A percentile compares a stretch with the other conserved stretches of the same genome.
Evolutionary conservation across 2,329 filamentous ascomycete genomes (phyloP).

Genomic region (Arachnopeziza araneosa): DNA sequence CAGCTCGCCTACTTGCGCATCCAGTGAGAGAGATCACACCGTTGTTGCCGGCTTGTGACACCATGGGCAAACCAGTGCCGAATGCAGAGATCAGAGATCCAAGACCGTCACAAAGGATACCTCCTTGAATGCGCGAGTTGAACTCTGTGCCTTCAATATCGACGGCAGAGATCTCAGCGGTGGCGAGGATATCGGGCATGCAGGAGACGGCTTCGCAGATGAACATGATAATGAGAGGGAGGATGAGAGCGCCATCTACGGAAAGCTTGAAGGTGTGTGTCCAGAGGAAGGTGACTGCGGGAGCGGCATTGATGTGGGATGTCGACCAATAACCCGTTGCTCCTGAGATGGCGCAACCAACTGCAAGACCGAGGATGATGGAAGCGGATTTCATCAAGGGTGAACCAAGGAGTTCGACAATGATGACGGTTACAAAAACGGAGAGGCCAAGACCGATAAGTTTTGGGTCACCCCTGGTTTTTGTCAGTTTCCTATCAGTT

Average conservation of each 20-base stretch:
- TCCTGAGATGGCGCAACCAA: conserved; percentile 62
- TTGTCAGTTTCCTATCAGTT: not conserved
- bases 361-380: conserved; percentile 57
- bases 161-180: conserved; percentile 34
- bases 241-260: conserved; percentile 60
- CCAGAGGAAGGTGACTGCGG: conserved; percentile 64
- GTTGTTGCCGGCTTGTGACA: conserved; percentile 64
- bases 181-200: conserved; percentile 57
- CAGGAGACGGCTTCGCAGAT: conserved; percentile 63
- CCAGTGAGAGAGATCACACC: conserved; percentile 63
- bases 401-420: conserved; percentile 63
- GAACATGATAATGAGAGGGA: conserved; percentile 59
- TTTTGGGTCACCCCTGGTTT: conserved; percentile 49
- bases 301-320: conserved; percentile 52
- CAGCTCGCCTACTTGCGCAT: conserved; percentile 63
- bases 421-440: conserved; percentile 61
- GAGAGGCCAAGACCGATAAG: conserved; percentile 63
- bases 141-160: conserved; percentile 59
- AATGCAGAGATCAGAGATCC: conserved; percentile 58
- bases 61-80: conserved; percentile 64
- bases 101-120: conserved; percentile 61
- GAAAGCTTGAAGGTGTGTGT: conserved; percentile 61
- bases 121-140: conserved; percentile 65
- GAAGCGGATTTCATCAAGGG: conserved; percentile 66
- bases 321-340: conserved; percentile 61